phyloP scores from a whole-genome alignment of 495 filamentous ascomycete genomes.

The Delitschia confertaspora region DNA sequence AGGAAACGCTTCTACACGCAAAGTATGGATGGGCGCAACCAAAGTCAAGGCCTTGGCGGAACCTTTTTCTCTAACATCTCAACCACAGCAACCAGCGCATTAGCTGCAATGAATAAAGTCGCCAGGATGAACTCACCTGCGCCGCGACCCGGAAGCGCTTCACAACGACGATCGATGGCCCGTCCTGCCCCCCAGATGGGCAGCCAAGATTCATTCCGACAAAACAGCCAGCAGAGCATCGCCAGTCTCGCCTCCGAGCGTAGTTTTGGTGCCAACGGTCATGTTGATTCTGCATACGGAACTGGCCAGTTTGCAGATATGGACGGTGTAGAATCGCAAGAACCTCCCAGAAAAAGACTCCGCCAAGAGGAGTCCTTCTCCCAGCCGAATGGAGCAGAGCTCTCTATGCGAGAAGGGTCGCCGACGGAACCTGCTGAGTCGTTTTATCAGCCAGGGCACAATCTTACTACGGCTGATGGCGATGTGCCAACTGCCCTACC shows the following conservation, averaged over 20 bases:
- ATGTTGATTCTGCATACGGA: constrained; percentile 47
- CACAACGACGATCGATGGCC: constrained; percentile 39
- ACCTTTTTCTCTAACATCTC: constrained; percentile 97
- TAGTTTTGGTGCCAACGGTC: constrained; percentile 48
- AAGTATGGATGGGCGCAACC: constrained; percentile 54
- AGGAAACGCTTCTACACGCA: constrained; percentile 83
- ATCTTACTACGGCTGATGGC: constrained; percentile 45
- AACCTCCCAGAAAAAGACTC: constrained; percentile 80
- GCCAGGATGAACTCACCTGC: constrained; percentile 83
- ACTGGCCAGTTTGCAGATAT: constrained; percentile 31
- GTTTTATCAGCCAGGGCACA: constrained; percentile 56
- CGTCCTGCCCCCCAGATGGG: constrained; percentile 49
- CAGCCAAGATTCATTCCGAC: constrained; percentile 54
- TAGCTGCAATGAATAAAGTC: constrained; percentile 85
- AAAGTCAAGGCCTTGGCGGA: constrained; percentile 56
- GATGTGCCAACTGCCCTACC: constrained; percentile 49
- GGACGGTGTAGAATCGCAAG: constrained; percentile 42
- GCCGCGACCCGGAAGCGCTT: constrained; percentile 45
- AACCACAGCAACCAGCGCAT: constrained; percentile 78
- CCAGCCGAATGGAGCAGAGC: constrained; percentile 33
- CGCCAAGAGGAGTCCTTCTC: constrained; percentile 40
- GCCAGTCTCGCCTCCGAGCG: constrained; percentile 54
- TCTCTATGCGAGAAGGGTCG: constrained; percentile 53
- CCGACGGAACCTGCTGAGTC: constrained; percentile 84
- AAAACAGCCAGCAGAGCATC: constrained; percentile 60